Evolutionary conservation across 2,329 filamentous ascomycete genomes (phyloP), one percentile per base, ranked within the genome.

Genomic region (Ceratocystis eucalypticola): DNA sequence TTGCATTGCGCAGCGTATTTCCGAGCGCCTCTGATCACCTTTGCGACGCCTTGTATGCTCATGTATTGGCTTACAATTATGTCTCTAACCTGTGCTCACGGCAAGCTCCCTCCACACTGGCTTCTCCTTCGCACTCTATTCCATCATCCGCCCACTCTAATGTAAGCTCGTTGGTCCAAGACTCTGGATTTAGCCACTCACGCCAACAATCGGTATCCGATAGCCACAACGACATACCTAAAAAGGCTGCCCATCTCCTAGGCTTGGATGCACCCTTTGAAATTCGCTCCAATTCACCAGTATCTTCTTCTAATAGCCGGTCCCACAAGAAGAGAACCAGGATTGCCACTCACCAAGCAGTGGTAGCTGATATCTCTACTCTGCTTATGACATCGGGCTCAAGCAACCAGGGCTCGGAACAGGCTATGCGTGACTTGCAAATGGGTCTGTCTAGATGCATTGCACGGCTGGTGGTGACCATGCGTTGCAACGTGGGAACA

Each of bases 1-100:
- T 71, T 3, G 71, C 78, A 0, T 75, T 85, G 66, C 77, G 78
- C 68, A 78, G 78, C 65, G 77, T 85, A 63, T 84, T 85, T 71
- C 77, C 79, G 0, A 70, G 73, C 2, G 82, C 78, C 25, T 79
- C 80, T 1, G 80, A 83, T 68, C 80, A 81, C 69, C 77, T 84
- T 5, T 84, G 82, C 70, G 81, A 85, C 64, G 80, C 82, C 0
- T 73, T 85, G 5, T 85, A 84, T 70, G 82, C 82, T 0, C 82
- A 85, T 70, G 75, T 85, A 7, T 73, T 85, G 3, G 82, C 80
- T 0, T 84, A 82, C 72, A 85, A 84, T 72, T 85, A 85, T 73
- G 75, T 85, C 62, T 74, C 73, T 7, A 71, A 71, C n/a, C 71
- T 75, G 46, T 71, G 74, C 57, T 53, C 65, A 10, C 68, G 46